Base-by-base conservation (phyloP, 306 rosid genomes). In the Arachis hypogaea region DNA sequence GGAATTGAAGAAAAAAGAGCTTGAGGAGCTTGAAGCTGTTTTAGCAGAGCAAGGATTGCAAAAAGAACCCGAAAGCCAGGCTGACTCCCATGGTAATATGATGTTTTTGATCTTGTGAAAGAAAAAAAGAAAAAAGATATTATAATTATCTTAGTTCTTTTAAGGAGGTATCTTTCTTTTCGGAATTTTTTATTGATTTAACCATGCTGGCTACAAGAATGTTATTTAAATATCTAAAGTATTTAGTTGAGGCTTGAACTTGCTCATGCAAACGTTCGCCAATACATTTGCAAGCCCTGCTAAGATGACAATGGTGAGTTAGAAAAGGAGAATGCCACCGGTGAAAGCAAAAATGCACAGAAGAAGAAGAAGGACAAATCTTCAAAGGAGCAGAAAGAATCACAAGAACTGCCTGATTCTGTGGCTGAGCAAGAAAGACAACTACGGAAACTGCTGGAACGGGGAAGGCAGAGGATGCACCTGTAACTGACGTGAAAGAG, bases 11-110 rank as follows among this genome's bases (percentile, higher is more conserved):
- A 94, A 94, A 75, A 94, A 89, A 84, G 99, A 89, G 62, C 97
- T 94, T 80, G 99, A 85, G 5, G 99, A 94, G 80, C 97, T 94
- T 66, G 99, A 94, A 62, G 97, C 97, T 50, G 93, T 94, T 82
- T 78, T 92, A 59, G 97, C 99, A 75, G 96, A 92, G 83, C 90
- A 92, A 73, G 96, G 90, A 73, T 96, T 78, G 49, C 86, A 71
- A 58, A 89, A 86, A 75, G 96, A 87, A 72, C 77, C 76, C 70
- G 85, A 76, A 41, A 81, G 84, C 69, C 96, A 89, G 74, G 92
- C 88, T 28, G 96, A 88, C 44, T 79, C 93, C 2, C 80, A 65
- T 76, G 98, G 98, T 91, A 33, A 33, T 33, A 8, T 68, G 40
- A 51, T 61, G 29, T 52, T 54, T 52, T 6, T 43, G n/a, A 7